Evolutionary conservation across 2,329 filamentous ascomycete species (phyloP).

Genomic region (Diplodia seriata): DNA sequence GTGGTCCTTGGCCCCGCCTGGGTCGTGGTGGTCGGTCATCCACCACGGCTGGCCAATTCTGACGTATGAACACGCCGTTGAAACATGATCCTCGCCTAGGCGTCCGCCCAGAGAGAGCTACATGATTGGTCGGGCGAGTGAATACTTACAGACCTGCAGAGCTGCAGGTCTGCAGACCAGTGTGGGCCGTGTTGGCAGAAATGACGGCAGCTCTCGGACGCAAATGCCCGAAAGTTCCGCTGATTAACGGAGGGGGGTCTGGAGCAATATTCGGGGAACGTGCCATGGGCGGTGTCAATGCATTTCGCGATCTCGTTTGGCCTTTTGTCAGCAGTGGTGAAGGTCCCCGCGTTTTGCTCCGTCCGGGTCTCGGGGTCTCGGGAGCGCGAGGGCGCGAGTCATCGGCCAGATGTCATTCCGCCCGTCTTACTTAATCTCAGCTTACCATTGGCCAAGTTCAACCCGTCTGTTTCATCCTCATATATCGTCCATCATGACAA

Average conservation of each 20-base stretch:
- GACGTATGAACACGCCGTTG: constrained; percentile 8
- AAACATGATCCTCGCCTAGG: not conserved
- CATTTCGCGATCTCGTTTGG: not conserved
- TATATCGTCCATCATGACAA: not conserved
- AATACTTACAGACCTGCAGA: not conserved
- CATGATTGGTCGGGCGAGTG: not conserved
- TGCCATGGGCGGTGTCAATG: not conserved
- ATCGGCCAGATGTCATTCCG: constrained; percentile 16
- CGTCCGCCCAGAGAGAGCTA: not conserved
- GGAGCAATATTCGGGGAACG: not conserved
- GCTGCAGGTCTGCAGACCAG: not conserved
- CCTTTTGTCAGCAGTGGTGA: not conserved
- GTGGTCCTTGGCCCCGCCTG: not conserved
- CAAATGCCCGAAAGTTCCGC: not conserved
- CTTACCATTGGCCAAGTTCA: constrained; percentile 2
- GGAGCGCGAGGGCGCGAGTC: constrained; percentile 10
- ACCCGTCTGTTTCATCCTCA: no score
- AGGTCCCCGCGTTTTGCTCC: not conserved
- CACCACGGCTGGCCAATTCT: not conserved
- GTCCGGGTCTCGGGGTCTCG: constrained; percentile 9
- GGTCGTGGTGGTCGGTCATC: not conserved
- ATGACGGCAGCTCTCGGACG: not conserved
- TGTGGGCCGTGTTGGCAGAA: not conserved
- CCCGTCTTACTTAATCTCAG: not conserved
- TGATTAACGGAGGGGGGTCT: constrained; percentile 1